Evolutionary conservation across 169 alveolate species (phyloP).

Genomic region (Plasmodium berghei): DNA sequence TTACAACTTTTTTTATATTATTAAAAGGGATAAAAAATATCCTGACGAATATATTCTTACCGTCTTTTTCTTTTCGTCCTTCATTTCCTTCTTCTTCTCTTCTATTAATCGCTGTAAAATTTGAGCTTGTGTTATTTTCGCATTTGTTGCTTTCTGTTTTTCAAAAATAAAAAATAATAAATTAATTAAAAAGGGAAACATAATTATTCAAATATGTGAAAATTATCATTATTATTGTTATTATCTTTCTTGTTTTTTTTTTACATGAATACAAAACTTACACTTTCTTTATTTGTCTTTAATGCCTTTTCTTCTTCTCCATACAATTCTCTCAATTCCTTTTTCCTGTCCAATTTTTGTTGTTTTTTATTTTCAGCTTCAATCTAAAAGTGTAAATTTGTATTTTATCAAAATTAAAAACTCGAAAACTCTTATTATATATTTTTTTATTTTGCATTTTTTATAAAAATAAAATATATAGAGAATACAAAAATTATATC

Average conservation of each 20-base stretch:
- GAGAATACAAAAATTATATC: neutral
- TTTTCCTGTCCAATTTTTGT: conserved; percentile 62
- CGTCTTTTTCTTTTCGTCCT: conserved; percentile 64
- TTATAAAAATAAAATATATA: neutral
- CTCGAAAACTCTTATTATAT: too few relatives aligned
- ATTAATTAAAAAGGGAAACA: neutral
- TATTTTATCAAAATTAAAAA: neutral
- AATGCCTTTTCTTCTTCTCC: conserved; percentile 73
- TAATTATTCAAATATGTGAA: neutral
- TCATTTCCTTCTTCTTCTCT: conserved; percentile 66
- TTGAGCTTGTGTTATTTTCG: conserved; percentile 65
- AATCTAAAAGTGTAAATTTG: conserved; percentile 11
- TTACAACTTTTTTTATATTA: neutral
- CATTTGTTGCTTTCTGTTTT: conserved; percentile 38
- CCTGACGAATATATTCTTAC: conserved; percentile 5
- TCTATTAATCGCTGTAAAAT: conserved; percentile 56
- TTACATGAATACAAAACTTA: conserved; percentile 1
- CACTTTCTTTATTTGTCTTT: conserved; percentile 65
- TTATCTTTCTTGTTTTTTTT: neutral
- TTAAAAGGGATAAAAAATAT: neutral
- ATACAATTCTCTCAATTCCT: conserved; percentile 58
- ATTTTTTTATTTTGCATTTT: neutral
- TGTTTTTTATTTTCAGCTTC: conserved; percentile 73
- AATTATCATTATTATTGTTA: too few relatives aligned
- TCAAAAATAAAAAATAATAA: neutral